Evolutionary conservation across 768 basidiomycete genomes (phyloP).

Genomic region (Postia placenta): DNA sequence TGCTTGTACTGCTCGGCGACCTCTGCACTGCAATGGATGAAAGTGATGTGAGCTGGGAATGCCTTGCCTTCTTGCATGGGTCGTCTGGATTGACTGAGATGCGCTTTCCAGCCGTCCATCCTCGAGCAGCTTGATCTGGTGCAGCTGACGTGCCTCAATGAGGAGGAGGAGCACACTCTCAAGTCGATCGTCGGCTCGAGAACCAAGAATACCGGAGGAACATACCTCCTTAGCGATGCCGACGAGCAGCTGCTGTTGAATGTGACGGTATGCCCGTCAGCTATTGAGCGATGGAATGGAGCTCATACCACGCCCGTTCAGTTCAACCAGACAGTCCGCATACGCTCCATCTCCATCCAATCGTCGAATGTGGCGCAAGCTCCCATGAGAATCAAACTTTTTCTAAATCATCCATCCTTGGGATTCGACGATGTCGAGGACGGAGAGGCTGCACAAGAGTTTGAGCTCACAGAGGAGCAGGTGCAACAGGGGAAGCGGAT

Average conservation of each 20-base stretch:
- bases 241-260: constrained; percentile 70
- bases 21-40: constrained; percentile 11
- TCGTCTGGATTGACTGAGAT: not conserved
- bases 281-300: not conserved
- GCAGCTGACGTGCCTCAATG: constrained; percentile 70
- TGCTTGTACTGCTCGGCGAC: constrained; percentile 16
- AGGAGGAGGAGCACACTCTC: constrained; percentile 43
- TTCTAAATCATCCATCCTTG: constrained; percentile 52
- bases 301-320: too few relatives aligned
- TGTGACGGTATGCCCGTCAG: constrained; percentile 60
- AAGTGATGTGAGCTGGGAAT: constrained; percentile 10
- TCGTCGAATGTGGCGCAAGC: constrained; percentile 36
- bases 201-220: constrained; percentile 35
- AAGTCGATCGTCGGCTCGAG: constrained; percentile 42
- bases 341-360: constrained; percentile 53
- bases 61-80: not conserved
- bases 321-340: constrained; percentile 67
- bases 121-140: constrained; percentile 51
- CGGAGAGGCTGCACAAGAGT: constrained; percentile 47
- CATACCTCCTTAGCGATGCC: constrained; percentile 58
- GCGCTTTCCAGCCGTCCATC: constrained; percentile 38
- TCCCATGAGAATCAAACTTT: constrained; percentile 56
- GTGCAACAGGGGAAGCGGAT: constrained; percentile 43
- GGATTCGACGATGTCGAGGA: constrained; percentile 65
- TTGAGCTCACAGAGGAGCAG: constrained; percentile 46